These are phyloP conservation scores for Pseudogymnoascus sp. DNA, from an alignment of 2,329 filamentous ascomycete genomes.

Conservation along the genomic window DNA sequence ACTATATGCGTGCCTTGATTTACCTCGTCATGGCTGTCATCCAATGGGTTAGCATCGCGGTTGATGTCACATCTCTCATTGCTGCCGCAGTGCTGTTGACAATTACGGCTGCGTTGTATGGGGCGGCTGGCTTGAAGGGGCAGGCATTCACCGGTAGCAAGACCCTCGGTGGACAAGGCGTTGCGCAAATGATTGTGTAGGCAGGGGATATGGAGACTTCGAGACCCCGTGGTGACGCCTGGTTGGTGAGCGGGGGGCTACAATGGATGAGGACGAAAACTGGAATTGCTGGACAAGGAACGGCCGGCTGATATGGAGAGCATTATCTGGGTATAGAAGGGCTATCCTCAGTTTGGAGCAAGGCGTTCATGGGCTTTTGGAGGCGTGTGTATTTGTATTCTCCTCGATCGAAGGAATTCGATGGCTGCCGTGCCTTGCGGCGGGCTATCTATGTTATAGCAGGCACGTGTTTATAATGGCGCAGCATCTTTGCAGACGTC, in stretches of 20 bases:
- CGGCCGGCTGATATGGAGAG: neutral
- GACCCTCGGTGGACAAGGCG: conserved; percentile 85
- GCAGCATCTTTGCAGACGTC: neutral
- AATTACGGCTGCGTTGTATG: conserved; percentile 72
- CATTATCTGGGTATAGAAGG: conserved; percentile 3
- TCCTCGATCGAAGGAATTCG: conserved; percentile 5
- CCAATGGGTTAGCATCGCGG: conserved; percentile 74
- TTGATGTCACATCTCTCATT: conserved; percentile 62
- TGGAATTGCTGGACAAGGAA: conserved; percentile 6
- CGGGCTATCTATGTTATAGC: conserved; percentile 9
- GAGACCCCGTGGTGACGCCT: neutral
- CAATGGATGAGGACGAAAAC: neutral
- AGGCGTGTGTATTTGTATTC: conserved; percentile 7
- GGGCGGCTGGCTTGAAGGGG: conserved; percentile 68
- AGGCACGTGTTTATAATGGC: neutral
- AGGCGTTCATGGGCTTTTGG: conserved; percentile 1
- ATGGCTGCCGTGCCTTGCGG: neutral
- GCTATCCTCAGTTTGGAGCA: conserved; percentile 4
- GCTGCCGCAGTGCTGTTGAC: conserved; percentile 76
- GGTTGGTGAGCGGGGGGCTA: conserved; percentile 1
- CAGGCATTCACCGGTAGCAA: conserved; percentile 89
- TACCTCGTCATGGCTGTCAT: conserved; percentile 73
- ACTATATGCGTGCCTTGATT: conserved; percentile 89
- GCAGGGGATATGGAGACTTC: neutral
- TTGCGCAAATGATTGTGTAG: conserved; percentile 95